These are phyloP conservation scores for Cladosporium oxysporum DNA, from an alignment of 2,329 filamentous ascomycete genomes.

Conservation along the genomic window DNA sequence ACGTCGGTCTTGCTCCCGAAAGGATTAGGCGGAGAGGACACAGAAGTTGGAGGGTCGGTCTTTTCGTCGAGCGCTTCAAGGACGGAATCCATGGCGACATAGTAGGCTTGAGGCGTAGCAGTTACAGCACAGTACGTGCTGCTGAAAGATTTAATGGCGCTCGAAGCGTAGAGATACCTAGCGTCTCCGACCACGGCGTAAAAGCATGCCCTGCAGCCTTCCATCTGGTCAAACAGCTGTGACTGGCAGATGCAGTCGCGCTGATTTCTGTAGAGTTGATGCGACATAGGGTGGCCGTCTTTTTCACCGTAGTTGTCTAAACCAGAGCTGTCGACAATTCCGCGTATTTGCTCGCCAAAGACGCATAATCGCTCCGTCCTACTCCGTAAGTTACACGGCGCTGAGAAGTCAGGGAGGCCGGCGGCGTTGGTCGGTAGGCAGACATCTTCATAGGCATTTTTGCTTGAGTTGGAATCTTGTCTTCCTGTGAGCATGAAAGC, in stretches of 20 bases:
- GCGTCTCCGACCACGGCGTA: not conserved
- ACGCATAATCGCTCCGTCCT: not conserved
- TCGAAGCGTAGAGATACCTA: not conserved
- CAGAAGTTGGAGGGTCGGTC: not conserved
- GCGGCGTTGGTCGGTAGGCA: not conserved
- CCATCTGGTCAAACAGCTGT: not conserved
- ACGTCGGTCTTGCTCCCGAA: not conserved
- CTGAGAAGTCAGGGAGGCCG: not conserved
- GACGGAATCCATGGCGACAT: not conserved
- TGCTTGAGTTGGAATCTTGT: not conserved
- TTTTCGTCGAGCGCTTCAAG: not conserved
- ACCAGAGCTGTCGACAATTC: not conserved
- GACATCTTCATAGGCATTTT: not conserved
- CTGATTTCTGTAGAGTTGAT: not conserved
- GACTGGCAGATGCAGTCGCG: constrained; percentile 11
- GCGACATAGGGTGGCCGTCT: not conserved
- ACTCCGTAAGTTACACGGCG: not conserved
- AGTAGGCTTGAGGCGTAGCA: not conserved
- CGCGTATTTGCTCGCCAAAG: not conserved
- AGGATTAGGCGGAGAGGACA: not conserved
- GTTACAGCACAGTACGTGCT: not conserved
- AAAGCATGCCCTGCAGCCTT: constrained; percentile 1
- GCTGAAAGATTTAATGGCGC: not conserved
- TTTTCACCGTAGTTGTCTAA: not conserved
- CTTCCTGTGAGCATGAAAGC: not conserved